Conservation (phyloP, 441 rosid genomes). For the Euphorbia schlechtendalii region DNA sequence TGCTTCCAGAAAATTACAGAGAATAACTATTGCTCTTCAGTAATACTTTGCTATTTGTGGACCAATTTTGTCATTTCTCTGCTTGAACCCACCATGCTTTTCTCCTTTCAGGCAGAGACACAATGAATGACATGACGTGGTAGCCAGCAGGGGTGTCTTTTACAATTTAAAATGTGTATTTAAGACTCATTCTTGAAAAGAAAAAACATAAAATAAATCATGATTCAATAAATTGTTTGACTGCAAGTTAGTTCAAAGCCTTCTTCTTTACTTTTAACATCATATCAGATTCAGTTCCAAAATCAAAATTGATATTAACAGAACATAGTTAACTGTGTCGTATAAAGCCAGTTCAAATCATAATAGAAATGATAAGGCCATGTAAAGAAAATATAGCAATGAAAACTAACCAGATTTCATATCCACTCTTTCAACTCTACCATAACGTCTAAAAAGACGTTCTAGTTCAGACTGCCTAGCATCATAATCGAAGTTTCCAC, state of each 20-base stretch:
- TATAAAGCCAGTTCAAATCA: background rate
- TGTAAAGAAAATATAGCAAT: too few relatives aligned
- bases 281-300: background rate
- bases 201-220: background rate
- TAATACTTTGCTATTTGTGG: background rate
- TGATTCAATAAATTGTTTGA: background rate
- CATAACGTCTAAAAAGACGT: constrained; percentile 79
- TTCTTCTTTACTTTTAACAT: background rate
- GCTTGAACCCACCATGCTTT: background rate
- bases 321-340: too few relatives aligned
- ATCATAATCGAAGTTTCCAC: constrained; percentile 93
- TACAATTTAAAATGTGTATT: background rate
- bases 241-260: background rate
- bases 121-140: constrained; percentile 5
- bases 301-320: background rate
- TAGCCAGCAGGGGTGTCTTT: background rate
- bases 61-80: background rate
- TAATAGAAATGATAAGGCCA: too few relatives aligned
- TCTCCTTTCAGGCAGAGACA: background rate
- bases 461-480: constrained; percentile 86
- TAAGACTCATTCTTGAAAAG: background rate
- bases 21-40: too few relatives aligned
- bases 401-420: constrained; percentile 80
- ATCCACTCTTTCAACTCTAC: constrained; percentile 87
- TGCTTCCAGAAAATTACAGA: background rate